Conservation (phyloP, 2,329 filamentous ascomycete species). For the Fusarium hostae region DNA sequence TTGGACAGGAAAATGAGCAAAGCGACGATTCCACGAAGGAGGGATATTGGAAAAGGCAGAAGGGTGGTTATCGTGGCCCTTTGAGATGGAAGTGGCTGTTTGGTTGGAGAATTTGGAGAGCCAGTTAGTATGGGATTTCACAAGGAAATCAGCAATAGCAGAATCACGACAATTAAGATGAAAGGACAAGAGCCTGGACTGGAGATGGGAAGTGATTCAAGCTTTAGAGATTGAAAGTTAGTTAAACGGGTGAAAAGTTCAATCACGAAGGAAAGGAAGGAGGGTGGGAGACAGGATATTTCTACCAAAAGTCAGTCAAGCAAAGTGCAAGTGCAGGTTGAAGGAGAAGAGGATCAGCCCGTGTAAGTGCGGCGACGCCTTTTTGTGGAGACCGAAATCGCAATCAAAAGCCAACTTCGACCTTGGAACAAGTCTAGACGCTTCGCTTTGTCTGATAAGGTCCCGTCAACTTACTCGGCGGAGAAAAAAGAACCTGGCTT, state of each 20-base stretch:
- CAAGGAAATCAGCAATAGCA: slow-evolving; percentile 19
- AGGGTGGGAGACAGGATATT: slow-evolving; percentile 44
- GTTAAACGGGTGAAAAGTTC: slow-evolving; percentile 12
- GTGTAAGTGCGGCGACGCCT: slow-evolving; percentile 40
- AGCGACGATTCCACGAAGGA: not conserved
- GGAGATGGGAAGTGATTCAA: slow-evolving; percentile 11
- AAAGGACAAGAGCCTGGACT: slow-evolving; percentile 3
- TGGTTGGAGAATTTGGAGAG: slow-evolving; percentile 9
- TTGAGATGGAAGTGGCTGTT: slow-evolving; percentile 3
- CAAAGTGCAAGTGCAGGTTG: not conserved
- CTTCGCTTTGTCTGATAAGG: slow-evolving; percentile 38
- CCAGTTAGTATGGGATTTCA: slow-evolving; percentile 18
- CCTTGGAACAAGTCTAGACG: slow-evolving; percentile 20
- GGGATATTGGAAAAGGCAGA: slow-evolving; percentile 2
- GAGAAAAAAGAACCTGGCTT: slow-evolving; percentile 13
- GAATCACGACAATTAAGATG: slow-evolving; percentile 22
- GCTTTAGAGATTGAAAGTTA: slow-evolving; percentile 12
- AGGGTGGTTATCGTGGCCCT: slow-evolving; percentile 5
- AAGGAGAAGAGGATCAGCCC: not conserved
- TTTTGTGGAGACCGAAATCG: slow-evolving; percentile 32
- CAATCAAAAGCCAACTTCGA: slow-evolving; percentile 13
- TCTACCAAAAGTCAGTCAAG: slow-evolving; percentile 25
- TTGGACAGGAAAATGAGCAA: slow-evolving; percentile 2
- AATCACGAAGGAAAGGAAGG: slow-evolving; percentile 12
- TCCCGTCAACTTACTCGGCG: slow-evolving; percentile 8